Percentiles rank a stretch among this genome's conserved stretches.
These are phyloP conservation scores for Paraurostyla sp. DNA, from an alignment of 73 alveolate species.

Conservation along the genomic window DNA sequence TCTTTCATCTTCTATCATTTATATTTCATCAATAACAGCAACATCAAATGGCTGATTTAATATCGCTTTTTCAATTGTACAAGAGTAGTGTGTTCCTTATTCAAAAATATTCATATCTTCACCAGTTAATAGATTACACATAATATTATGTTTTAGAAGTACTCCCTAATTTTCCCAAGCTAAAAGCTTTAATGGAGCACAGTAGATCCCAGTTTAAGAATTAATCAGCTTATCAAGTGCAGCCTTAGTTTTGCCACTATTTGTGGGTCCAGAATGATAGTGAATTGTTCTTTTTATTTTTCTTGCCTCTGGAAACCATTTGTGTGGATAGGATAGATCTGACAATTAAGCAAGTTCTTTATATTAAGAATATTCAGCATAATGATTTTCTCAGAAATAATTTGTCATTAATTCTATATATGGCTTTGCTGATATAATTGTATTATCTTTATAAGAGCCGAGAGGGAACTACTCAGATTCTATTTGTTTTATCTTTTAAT, in stretches of 20 bases:
- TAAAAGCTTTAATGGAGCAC: constrained; percentile 83
- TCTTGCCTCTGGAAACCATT: constrained; percentile 82
- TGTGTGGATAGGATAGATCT: constrained; percentile 78
- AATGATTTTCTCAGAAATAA: not conserved
- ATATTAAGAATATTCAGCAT: constrained; percentile 6
- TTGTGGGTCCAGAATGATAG: constrained; percentile 87
- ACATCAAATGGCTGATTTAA: constrained; percentile 74
- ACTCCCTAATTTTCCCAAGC: constrained; percentile 83
- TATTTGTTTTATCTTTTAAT: not conserved
- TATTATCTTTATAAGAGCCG: not conserved
- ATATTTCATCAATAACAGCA: constrained; percentile 89
- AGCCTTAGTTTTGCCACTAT: constrained; percentile 81
- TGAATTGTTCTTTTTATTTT: constrained; percentile 67
- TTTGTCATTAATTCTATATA: constrained; percentile 61
- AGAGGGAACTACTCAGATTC: too few relatives aligned
- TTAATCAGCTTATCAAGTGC: constrained; percentile 79
- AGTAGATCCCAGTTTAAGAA: constrained; percentile 80
- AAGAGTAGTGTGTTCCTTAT: constrained; percentile 74
- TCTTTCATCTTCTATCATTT: constrained; percentile 78
- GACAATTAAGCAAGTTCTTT: constrained; percentile 21
- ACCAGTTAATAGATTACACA: constrained; percentile 82
- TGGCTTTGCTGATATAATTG: constrained; percentile 50
- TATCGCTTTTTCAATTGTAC: constrained; percentile 81
- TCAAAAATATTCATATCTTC: constrained; percentile 58
- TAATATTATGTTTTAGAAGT: constrained; percentile 64